Conservation (phyloP, 2,329 filamentous ascomycete species). For the Alternaria atra region DNA sequence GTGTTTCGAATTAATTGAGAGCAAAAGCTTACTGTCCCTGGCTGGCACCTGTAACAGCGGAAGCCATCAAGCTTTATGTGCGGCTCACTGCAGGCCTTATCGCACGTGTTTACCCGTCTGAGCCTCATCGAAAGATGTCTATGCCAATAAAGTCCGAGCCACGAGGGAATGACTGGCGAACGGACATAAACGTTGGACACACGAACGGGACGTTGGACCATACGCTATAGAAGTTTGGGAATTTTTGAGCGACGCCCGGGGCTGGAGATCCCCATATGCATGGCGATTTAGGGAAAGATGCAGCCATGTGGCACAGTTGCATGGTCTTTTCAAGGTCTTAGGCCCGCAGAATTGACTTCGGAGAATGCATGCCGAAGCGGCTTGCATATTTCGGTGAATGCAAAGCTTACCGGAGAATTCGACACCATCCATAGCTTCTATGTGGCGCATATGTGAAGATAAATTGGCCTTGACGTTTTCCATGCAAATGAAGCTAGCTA, state of each 20-base stretch:
- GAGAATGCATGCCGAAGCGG: background rate
- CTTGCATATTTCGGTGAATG: background rate
- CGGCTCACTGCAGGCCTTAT: background rate
- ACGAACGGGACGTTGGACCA: background rate
- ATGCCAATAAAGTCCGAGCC: background rate
- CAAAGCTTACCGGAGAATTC: background rate
- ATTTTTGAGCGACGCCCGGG: background rate
- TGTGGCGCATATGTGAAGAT: background rate
- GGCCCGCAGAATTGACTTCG: background rate
- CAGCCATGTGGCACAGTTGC: background rate
- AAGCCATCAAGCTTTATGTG: slow-evolving; percentile 14
- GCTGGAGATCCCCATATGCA: background rate
- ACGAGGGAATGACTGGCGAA: background rate
- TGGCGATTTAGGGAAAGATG: background rate
- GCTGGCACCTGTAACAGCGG: slow-evolving; percentile 3
- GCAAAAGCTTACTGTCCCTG: slow-evolving; percentile 8
- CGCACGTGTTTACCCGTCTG: background rate
- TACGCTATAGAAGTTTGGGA: background rate
- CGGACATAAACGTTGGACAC: background rate
- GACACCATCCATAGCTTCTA: background rate
- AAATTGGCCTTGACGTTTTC: background rate
- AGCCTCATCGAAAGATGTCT: background rate
- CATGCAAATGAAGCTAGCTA: background rate
- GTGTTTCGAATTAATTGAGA: background rate
- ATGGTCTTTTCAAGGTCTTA: background rate